Conservation (phyloP, 805 yeast genomes). For the Ogataea ganodermae region DNA sequence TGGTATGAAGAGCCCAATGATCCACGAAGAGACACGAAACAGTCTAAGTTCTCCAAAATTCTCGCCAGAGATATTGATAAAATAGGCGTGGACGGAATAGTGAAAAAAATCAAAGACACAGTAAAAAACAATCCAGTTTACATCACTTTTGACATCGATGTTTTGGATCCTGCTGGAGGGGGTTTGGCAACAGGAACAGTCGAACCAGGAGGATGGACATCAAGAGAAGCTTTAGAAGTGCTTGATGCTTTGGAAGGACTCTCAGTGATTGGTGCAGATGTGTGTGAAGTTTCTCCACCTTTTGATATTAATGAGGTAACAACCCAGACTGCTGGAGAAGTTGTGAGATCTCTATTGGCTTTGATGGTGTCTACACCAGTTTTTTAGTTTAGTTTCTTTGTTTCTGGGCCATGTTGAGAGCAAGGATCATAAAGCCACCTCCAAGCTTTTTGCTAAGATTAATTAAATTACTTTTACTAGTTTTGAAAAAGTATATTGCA, state of each 20-base stretch:
- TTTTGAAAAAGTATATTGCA: no score
- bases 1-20: conserved; percentile 46
- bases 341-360: conserved; percentile 19
- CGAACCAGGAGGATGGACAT: conserved; percentile 70
- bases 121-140: conserved; percentile 44
- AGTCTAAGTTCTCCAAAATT: conserved; percentile 35
- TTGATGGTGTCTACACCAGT: conserved; percentile 22
- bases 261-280: conserved; percentile 68
- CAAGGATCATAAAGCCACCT: neutral
- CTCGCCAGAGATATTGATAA: conserved; percentile 48
- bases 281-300: conserved; percentile 70
- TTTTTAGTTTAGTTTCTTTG: neutral
- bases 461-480: no score
- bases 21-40: conserved; percentile 42
- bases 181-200: conserved; percentile 77
- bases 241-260: conserved; percentile 57
- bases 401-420: neutral
- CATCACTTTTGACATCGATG: conserved; percentile 54
- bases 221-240: conserved; percentile 59
- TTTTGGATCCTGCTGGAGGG: conserved; percentile 68
- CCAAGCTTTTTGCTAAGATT: neutral
- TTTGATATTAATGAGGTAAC: conserved; percentile 43
- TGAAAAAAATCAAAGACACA: conserved; percentile 34
- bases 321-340: conserved; percentile 23
- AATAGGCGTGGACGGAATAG: conserved; percentile 40